These are phyloP conservation scores for Nyssa sinensis DNA, from an alignment of 148 eudicot species.

Conservation along the genomic window DNA sequence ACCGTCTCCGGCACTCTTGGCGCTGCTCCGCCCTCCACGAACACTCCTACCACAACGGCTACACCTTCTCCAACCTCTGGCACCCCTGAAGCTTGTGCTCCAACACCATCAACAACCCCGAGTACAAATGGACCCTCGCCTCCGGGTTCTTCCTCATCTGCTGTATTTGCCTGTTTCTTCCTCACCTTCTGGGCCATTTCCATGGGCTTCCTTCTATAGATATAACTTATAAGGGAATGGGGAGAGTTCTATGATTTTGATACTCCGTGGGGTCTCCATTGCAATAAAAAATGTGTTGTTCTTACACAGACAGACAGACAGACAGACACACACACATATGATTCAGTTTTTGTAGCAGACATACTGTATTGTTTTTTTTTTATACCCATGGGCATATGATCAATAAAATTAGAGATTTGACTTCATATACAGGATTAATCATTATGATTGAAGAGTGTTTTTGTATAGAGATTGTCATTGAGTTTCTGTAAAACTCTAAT, in stretches of 20 bases:
- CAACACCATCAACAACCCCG: neutral
- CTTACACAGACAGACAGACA: no score
- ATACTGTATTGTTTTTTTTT: neutral
- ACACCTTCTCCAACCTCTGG: constrained; percentile 12
- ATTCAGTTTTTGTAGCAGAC: neutral
- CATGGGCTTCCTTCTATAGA: constrained; percentile 7
- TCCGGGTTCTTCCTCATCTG: constrained; percentile 6
- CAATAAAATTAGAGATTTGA: no score
- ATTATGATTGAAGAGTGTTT: no score
- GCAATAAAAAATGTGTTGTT: no score
- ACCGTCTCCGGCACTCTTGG: constrained; percentile 16
- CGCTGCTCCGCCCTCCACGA: constrained; percentile 10
- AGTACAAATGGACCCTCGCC: neutral
- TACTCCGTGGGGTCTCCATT: no score
- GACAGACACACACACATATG: no score
- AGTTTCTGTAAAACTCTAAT: no score
- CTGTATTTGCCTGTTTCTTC: constrained; percentile 1
- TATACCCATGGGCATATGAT: no score
- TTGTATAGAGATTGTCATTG: no score
- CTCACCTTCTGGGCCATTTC: neutral
- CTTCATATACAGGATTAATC: no score
- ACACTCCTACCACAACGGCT: neutral
- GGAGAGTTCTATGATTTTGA: neutral
- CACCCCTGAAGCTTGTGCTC: constrained; percentile 19
- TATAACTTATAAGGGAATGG: no score